Conservation (phyloP, 2,329 filamentous ascomycete genomes). For the Arthrinium puccinioides region DNA sequence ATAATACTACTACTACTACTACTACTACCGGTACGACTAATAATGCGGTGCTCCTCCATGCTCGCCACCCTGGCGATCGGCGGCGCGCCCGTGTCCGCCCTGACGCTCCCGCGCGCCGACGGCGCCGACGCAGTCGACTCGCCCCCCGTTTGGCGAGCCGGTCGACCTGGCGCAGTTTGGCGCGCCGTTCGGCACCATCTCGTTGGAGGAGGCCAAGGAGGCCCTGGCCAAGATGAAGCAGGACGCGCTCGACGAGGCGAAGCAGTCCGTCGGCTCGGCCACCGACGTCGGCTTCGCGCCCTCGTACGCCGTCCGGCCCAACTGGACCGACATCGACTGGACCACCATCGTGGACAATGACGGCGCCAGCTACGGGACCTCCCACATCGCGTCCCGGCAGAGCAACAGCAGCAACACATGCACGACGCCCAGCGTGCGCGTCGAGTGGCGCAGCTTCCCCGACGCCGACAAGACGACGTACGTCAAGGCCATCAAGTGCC, state of each 20-base stretch:
- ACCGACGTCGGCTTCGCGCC: conserved; percentile 7
- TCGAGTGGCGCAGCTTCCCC: conserved; percentile 25
- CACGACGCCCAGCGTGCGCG: conserved; percentile 16
- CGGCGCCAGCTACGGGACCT: conserved; percentile 5
- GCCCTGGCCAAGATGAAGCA: conserved; percentile 10
- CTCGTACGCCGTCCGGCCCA: conserved; percentile 12
- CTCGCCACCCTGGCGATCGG: neutral
- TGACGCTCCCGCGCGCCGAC: neutral
- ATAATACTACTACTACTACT: too few species aligned
- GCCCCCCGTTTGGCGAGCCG: conserved; percentile 22
- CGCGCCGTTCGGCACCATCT: conserved; percentile 20
- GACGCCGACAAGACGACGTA: conserved; percentile 21
- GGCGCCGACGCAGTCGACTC: neutral
- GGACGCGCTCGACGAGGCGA: conserved; percentile 5
- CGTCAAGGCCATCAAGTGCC: conserved; percentile 25
- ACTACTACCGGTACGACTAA: too few species aligned
- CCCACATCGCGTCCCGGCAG: neutral
- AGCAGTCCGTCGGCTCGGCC: neutral
- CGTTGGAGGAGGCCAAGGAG: conserved; percentile 16
- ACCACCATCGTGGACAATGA: conserved; percentile 6
- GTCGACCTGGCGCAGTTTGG: conserved; percentile 19
- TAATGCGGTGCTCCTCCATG: conserved; percentile 2
- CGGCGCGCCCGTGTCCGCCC: neutral
- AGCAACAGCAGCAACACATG: conserved; percentile 8
- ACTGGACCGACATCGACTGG: conserved; percentile 4